Evolutionary conservation across 2,329 filamentous ascomycete genomes (phyloP).

Genomic region (Microthyrium microscopicum): DNA sequence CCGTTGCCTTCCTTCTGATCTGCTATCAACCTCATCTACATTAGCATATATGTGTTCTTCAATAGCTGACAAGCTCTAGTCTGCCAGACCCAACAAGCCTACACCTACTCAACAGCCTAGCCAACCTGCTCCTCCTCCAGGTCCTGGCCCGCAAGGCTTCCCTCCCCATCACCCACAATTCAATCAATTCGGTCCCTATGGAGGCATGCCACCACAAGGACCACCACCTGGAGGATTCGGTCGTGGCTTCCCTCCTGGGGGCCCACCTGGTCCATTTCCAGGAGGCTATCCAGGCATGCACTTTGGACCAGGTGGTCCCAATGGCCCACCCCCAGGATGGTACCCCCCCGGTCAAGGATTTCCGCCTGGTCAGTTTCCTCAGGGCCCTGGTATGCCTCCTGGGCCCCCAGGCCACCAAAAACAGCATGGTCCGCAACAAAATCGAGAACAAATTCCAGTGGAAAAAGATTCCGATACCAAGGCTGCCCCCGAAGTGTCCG

Average conservation of each 20-base stretch:
- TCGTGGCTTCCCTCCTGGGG: constrained; percentile 27
- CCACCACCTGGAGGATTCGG: constrained; percentile 27
- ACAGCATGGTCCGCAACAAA: constrained; percentile 29
- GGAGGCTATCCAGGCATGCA: constrained; percentile 60
- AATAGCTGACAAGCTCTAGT: too few species aligned
- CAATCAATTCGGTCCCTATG: constrained; percentile 16
- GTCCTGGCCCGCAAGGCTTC: constrained; percentile 3
- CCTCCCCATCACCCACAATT: constrained; percentile 20
- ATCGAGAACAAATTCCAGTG: constrained; percentile 15
- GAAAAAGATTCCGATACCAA: constrained; percentile 16
- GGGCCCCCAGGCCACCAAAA: constrained; percentile 22
- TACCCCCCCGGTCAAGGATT: constrained; percentile 59
- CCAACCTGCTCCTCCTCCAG: constrained; percentile 7
- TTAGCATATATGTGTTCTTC: constrained; percentile 9
- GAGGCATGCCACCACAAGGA: constrained; percentile 9
- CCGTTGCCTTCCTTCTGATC: constrained; percentile 99
- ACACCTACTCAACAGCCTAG: too few species aligned
- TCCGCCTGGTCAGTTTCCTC: constrained; percentile 37
- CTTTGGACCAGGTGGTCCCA: constrained; percentile 47
- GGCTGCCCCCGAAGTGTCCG: constrained; percentile 27
- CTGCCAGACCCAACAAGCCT: too few species aligned
- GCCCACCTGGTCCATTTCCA: constrained; percentile 4
- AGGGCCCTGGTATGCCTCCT: constrained; percentile 19
- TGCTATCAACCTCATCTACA: constrained; percentile 12
- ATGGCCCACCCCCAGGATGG: constrained; percentile 43